Evolutionary conservation across 345 rosid genomes (phyloP), one percentile per base, ranked within the genome.

Genomic region (Aquilaria sinensis): DNA sequence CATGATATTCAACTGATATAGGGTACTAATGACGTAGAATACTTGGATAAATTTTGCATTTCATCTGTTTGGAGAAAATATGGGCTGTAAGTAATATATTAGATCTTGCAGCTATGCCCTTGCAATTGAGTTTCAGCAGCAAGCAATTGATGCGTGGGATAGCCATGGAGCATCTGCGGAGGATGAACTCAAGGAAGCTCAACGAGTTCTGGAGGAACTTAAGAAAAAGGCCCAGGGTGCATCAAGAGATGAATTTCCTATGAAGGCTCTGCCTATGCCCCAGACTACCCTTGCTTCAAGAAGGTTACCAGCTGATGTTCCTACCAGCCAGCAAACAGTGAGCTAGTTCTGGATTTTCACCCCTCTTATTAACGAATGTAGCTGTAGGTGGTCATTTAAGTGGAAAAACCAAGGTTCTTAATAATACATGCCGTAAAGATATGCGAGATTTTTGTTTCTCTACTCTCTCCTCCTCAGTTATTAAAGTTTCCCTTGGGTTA

Each of bases 51-150:
- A 37, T 37, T 37, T 37, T 23, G 7, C 8, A 9, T 37, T 37
- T 37, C 5, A 9, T 37, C 43, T 37, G 8, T 37, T 4, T 37
- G 8, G 43, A 37, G 43, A 37, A 37, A 37, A 37, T 37, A 37
- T 9, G 43, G 43, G 43, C 43, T 37, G 43, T 23, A 67, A 16
- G 16, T 34, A 3, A 7, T 73, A 56, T 16, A 15, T 60, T 69
- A 56, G 56, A 54, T 72, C 52, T 72, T 75, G 82, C 85, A 93
- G 97, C 81, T 85, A 85, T 71, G 58, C 72, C 30, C 81, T 88
- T 9, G 96, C 97, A 10, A 79, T 90, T 47, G 92, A 86, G 61
- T 90, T 90, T 75, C 98, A 93, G 77, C 89, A 79, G 76, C 77
- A 57, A 66, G 99, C 67, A 34, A 63, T 90, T 43, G 82, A 82